A percentile compares a stretch with the other conserved stretches of the same genome.
These are phyloP conservation scores for Macrocystidia cucumis DNA, from an alignment of 1,284 basidiomycete species.

Conservation along the genomic window DNA sequence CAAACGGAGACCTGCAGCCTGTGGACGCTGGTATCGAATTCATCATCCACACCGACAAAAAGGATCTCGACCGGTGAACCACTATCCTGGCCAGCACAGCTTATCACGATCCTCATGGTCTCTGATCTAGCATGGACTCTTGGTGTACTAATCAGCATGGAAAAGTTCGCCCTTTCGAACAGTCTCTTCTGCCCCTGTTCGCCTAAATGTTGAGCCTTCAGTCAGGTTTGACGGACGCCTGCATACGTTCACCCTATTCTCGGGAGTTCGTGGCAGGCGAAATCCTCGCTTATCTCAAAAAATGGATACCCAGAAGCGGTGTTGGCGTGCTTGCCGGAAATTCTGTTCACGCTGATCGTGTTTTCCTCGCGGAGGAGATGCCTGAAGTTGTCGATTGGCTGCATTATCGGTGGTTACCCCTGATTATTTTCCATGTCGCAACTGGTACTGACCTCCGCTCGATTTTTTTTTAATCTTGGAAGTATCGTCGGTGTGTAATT, in stretches of 20 bases:
- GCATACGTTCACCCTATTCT: constrained; percentile 53
- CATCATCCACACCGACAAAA: constrained; percentile 60
- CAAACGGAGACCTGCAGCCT: constrained; percentile 67
- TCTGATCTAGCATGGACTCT: constrained; percentile 52
- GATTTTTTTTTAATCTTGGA: constrained; percentile 8
- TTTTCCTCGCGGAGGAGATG: constrained; percentile 71
- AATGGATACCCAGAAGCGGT: constrained; percentile 58
- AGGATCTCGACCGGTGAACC: constrained; percentile 52
- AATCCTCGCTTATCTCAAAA: constrained; percentile 64
- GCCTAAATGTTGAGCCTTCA: no score
- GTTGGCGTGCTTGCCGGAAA: constrained; percentile 72
- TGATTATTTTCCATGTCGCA: constrained; percentile 3
- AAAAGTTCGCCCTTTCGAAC: constrained; percentile 39
- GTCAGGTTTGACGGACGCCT: constrained; percentile 70
- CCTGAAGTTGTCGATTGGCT: constrained; percentile 68
- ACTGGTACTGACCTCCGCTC: constrained; percentile 4
- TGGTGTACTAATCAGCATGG: constrained; percentile 76
- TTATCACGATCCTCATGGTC: background rate
- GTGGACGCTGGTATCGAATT: constrained; percentile 73
- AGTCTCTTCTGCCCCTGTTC: no score
- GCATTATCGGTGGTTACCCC: constrained; percentile 65
- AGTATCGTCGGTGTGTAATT: constrained; percentile 53
- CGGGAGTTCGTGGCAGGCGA: constrained; percentile 45
- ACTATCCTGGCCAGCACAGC: background rate
- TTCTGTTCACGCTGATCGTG: constrained; percentile 73